Evolutionary conservation across 2,329 filamentous ascomycete species (phyloP), one percentile per base, ranked within the genome.

Genomic region (Pseudocercospora cruenta): DNA sequence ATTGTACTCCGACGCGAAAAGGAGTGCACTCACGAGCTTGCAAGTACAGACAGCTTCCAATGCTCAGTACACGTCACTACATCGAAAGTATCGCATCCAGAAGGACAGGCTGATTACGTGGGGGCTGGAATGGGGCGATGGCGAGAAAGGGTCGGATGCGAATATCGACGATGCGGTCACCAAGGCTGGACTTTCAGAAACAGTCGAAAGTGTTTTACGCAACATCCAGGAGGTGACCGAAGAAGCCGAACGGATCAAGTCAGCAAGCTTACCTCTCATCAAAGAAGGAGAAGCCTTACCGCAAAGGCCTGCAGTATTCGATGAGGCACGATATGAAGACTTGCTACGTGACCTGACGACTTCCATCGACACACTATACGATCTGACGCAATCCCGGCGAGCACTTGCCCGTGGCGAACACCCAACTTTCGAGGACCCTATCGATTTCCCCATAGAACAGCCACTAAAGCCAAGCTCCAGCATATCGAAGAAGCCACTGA

Each of bases 101-200:
- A 92, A 92, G 77, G 90, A 93, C 80, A 85, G 91, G 16, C 82
- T 94, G 55, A 88, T 92, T 65, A 90, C 88, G 67, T 94, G 91
- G 91, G 91, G 91, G 0, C 82, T 93, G 60, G 90, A 93, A 77
- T 94, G 91, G 91, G 91, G 88, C 63, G 91, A 93, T 76, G 88
- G 89, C 66, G 84, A 82, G 16, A 86, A 83, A 70, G 82, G 81
- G 16, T 85, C 89, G 74, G 84, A 88, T 66, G 86, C 87, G 73
- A 88, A 91, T 77, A 93, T 94, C 68, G 91, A 90, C 72, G 89
- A 90, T 76, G 89, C 90, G 60, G 80, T 89, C 19, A 87, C 86
- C 60, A 83, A 86, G 67, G 87, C 87, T 33, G 91, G 91, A 22
- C 80, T 94, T 63, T 91, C 89, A 66, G 91, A 93, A 76, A 87